Evolutionary conservation across 768 basidiomycete genomes (phyloP), one percentile per base, ranked within the genome.

Genomic region (Lactarius psammicola): DNA sequence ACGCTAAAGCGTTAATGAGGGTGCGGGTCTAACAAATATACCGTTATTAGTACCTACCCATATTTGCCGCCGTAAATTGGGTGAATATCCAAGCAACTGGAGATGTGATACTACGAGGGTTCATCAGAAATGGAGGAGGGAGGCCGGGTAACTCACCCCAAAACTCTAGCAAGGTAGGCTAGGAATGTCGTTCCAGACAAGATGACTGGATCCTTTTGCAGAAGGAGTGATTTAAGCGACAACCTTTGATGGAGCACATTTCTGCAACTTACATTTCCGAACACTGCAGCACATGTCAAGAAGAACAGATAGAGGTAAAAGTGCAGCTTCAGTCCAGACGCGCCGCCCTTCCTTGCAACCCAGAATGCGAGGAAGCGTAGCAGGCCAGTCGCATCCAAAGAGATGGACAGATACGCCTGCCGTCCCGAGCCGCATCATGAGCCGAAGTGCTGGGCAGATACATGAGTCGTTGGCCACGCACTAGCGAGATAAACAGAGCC

Each of bases 171-270:
- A 71, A 94, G 93, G 71, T 97, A 97, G 7, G 88, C 89, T 36
- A 97, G 77, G 75, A 98, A 97, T 0, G 88, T 87, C 0, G 95
- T 96, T 2, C 94, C 95, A 15, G 90, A 92, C 56, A 98, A 83
- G 64, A 97, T 92, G 73, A 98, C 85, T 0, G 95, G 95, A 76
- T 98, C 94, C 76, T 79, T 63, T 31, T 15, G 26, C 31, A 28
- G 20, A 13, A 33, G 49, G n/a, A n/a, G 17, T 61, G 2, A 26
- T 57, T 66, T 23, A 61, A 55, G 49, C 13, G n/a, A 61, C 18
- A 26, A 33, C 11, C 11, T 23, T 34, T 26, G 2, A 17, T 33
- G 18, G 30, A 28, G 49, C 23, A 57, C 31, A 55, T 55, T 17
- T 33, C 28, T 49, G 15, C 17, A 11, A 72, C 75, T 67, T 38